Base-by-base conservation (phyloP, 2,329 filamentous ascomycete species). In the Alternaria triticimaculans region DNA sequence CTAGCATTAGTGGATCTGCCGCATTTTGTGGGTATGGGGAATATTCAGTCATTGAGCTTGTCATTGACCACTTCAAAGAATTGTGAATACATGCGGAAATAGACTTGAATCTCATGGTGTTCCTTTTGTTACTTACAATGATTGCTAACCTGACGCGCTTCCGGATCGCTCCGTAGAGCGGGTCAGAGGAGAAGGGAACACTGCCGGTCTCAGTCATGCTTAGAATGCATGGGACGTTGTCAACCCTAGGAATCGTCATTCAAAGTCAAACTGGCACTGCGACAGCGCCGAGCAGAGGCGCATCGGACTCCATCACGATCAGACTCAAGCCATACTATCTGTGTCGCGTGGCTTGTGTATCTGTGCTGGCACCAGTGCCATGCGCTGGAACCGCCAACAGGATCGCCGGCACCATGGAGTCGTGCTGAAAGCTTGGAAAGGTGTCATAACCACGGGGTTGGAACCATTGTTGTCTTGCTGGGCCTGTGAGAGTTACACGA, bases 381-480 rank as follows among this genome's bases (percentile, higher is more conserved):
- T 46, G 58, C 62, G 48, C 43, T 48, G 65, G 68, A 54, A 64
- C 53, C 33, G 48, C 58, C 63, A 54, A 59, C 54, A 53, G 54
- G 57, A 58, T 58, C 21, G 21, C 45, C 33, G 5, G 41, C 46
- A 57, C 33, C 43, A 20, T 21, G 46, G 60, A 33, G 41, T 60
- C 28, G 43, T 53, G 65, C 41, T 53, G 25, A 33, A 48, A 37
- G 49, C 55, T 62, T 43, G 28, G 56, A 60, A 55, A 60, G 53
- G 69, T 66, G 62, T 70, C 60, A 60, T 59, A 67, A 68, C 70
- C 70, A 63, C 59, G 54, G 56, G 37, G 11, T 50, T 64, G 70
- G 67, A 60, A 68, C 60, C 21, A 20, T 43, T 28, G 50, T 20
- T 61, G 64, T 65, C 62, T 67, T 70, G 66, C 48, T 26, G 43